Percentiles rank a stretch among this genome's conserved stretches.
phyloP scores from a whole-genome alignment of 2,329 filamentous ascomycete genomes.

The Xylaria sp. region DNA sequence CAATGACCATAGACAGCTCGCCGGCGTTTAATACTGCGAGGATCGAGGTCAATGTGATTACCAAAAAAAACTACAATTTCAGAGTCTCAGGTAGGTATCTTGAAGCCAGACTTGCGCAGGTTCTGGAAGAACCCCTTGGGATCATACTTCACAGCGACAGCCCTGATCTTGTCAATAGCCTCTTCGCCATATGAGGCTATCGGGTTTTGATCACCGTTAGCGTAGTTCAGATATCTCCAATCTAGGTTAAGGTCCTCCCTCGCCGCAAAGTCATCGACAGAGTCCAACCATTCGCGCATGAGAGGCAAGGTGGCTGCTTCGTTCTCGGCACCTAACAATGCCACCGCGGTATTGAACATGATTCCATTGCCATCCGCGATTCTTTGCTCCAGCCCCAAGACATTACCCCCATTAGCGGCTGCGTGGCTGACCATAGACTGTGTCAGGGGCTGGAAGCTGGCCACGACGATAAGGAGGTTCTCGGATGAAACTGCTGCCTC shows the following conservation, averaged over 20 bases:
- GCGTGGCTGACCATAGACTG: conserved; percentile 37
- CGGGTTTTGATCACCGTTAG: conserved; percentile 10
- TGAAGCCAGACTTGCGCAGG: conserved; percentile 22
- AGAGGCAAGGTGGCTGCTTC: conserved; percentile 42
- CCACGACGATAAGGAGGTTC: conserved; percentile 36
- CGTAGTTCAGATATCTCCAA: conserved; percentile 25
- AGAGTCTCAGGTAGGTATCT: conserved; percentile 19
- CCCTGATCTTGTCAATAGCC: conserved; percentile 7
- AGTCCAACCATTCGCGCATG: conserved; percentile 31
- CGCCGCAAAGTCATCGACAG: conserved; percentile 20
- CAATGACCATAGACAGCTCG: too few species aligned
- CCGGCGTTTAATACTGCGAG: too few species aligned
- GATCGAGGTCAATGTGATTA: too few species aligned
- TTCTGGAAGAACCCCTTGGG: conserved; percentile 22
- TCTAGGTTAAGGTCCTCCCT: not conserved
- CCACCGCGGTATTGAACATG: conserved; percentile 47
- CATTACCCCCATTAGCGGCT: conserved; percentile 38
- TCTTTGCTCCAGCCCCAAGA: conserved; percentile 42
- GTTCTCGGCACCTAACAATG: conserved; percentile 46
- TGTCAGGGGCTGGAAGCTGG: conserved; percentile 44
- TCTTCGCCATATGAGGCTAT: conserved; percentile 21
- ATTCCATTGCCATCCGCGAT: conserved; percentile 45
- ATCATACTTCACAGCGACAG: conserved; percentile 22
- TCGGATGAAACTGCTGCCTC: conserved; percentile 34
- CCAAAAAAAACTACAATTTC: too few species aligned